Evolutionary conservation across 2,329 filamentous ascomycete genomes (phyloP), one percentile per base, ranked within the genome.

Genomic region (Balansia obtecta): DNA sequence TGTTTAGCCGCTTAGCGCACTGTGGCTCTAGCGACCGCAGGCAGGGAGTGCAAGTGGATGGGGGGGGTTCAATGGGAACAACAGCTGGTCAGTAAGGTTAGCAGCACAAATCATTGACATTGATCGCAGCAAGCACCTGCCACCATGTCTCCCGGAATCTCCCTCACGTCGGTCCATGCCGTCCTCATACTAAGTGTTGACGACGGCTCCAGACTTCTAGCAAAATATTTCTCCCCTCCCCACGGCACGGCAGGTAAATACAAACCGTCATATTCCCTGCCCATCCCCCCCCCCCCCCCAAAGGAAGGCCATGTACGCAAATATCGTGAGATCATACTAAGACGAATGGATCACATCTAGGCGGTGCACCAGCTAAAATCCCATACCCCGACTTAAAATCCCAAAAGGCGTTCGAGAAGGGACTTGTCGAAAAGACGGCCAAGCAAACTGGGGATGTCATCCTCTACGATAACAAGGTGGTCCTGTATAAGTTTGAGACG

Each of bases 401-500:
- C 60, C 93, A 98, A 71, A 95, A 94, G 69, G 79, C 86, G 2
- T 98, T 98, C 63, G 93, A 98, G 70, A 96, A 96, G 73, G 93
- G 90, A 6, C 79, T 98, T 39, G 73, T 96, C 53, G 85, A 95
- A 63, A 97, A 98, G 78, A 97, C 93, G 15, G 85, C 86, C 58
- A 98, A 97, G 76, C 88, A 94, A 72, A 90, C 82, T 13, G 88
- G 86, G 60, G 93, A 97, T 71, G 93, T 98, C 61, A 94, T 98
- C 60, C 81, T 98, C 50, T 97, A 96, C 71, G 93, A 98, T 71
- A 94, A 94, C 72, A 82, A 88, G 61, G 85, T 98, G 54, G 88
- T 97, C 50, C 84, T 97, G 48, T 98, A 96, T 77, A 98, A 98
- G 81, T 86, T 86, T 73, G 93, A 98, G 74, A 89, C 87, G 60